Evolutionary conservation across 2,329 filamentous ascomycete species (phyloP), one percentile per base, ranked within the genome.

Genomic region (Hymenoscyphus repandus): DNA sequence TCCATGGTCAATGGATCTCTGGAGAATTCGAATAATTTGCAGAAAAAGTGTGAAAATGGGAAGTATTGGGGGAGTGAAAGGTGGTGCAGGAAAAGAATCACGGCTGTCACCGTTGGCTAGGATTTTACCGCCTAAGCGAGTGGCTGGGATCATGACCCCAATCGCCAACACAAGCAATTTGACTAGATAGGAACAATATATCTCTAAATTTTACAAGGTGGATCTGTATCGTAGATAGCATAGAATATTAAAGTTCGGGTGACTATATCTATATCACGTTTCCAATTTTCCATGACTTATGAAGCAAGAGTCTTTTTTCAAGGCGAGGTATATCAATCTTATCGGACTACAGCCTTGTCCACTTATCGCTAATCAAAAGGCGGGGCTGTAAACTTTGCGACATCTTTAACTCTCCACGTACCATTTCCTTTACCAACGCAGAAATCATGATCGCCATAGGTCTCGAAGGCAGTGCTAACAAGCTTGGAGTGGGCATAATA

Each of bases 391-490:
- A n/a, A n/a, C n/a, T n/a, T n/a, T n/a, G n/a, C n/a, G 11, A 18
- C 17, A 17, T 13, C 33, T 31, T 22, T 18, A 9, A 22, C 10
- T 13, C 32, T 10, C 31, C 15, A 17, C 11, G 33, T 11, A n/a
- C 27, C 20, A 36, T n/a, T 15, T 22, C n/a, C 27, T 36, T 30
- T 15, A 36, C 38, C 30, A 44, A 27, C 18, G n/a, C 40, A 40
- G 13, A 33, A 39, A 57, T 53, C 20, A 83, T 83, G 75, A 85
- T 88, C 60, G 79, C 83, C 30, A 77, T 88, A 62, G 85, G 85
- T 18, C 78, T 89, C 67, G 93, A 99, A 75, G 92, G 93, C 69
- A 96, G 90, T 51, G 93, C 93, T 71, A 99, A 99, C 77, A 99
- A 99, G 72, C 83, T 99, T 47, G 93, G 92, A 60, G 86, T 97